Evolutionary conservation across 2,329 filamentous ascomycete genomes (phyloP).

Genomic region (Trichoderma asperellum): DNA sequence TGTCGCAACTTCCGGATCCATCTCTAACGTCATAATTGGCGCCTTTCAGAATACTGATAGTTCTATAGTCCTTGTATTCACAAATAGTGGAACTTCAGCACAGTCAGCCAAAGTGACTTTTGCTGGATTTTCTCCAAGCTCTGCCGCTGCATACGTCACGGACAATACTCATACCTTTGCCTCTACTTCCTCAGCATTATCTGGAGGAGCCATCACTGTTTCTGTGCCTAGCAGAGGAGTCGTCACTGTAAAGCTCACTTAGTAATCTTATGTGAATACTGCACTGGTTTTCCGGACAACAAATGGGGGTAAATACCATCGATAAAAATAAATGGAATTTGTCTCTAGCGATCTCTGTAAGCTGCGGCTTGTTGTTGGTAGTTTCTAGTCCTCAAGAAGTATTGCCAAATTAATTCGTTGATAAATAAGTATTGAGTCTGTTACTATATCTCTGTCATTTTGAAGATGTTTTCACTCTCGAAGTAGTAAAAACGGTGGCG

Average conservation of each 20-base stretch:
- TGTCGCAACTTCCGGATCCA: slow-evolving; percentile 3
- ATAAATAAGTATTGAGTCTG: no score
- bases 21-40: slow-evolving; percentile 7
- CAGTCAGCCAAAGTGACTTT: slow-evolving; percentile 7
- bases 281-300: not conserved
- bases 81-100: slow-evolving; percentile 6
- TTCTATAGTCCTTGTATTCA: slow-evolving; percentile 7
- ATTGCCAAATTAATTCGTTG: no score
- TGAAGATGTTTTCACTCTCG: no score
- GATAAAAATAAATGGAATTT: not conserved
- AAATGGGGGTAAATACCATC: not conserved
- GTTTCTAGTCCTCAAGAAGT: no score
- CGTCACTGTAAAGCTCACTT: slow-evolving; percentile 10
- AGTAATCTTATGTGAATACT: not conserved
- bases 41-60: slow-evolving; percentile 13
- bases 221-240: slow-evolving; percentile 6
- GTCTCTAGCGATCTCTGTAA: not conserved
- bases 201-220: not conserved
- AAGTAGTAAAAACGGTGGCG: not conserved
- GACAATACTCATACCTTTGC: slow-evolving; percentile 11
- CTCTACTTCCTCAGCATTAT: not conserved
- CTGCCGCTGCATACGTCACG: slow-evolving; percentile 10
- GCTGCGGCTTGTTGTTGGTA: slow-evolving; percentile 37
- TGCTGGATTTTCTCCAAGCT: not conserved
- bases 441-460: no score